Evolutionary conservation across 2,329 filamentous ascomycete genomes (phyloP).

Genomic region (Chalaropsis thielavioides): DNA sequence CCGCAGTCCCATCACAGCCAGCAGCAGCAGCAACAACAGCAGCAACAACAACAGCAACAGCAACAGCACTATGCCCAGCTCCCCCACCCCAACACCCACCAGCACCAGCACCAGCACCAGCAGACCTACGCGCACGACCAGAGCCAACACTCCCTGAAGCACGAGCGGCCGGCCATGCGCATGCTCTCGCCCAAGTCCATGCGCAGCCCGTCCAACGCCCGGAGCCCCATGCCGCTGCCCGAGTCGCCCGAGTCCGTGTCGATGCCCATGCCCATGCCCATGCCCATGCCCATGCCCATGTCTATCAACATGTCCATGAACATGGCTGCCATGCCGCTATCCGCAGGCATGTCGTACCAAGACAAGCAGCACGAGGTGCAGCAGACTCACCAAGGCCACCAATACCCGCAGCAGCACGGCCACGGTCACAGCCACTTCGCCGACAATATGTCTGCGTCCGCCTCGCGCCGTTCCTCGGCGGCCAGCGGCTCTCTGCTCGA

Average conservation of each 20-base stretch:
- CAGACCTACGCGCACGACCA: not conserved
- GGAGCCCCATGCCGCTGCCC: not conserved
- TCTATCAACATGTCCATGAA: not conserved
- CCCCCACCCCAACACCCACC: not conserved
- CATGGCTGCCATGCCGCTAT: not conserved
- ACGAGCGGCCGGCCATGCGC: not conserved
- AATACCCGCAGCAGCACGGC: constrained; percentile 9
- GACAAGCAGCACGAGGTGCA: not conserved
- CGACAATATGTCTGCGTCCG: not conserved
- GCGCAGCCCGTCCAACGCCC: not conserved
- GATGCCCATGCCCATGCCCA: not conserved
- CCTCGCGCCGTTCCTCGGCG: constrained; percentile 25
- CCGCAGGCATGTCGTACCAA: not conserved
- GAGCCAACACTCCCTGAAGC: not conserved
- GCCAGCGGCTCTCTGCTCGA: constrained; percentile 22
- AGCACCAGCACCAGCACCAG: not conserved
- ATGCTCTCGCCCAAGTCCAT: constrained; percentile 10
- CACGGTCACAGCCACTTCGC: constrained; percentile 21
- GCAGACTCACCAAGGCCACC: not conserved
- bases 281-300: not conserved
- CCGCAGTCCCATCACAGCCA: constrained; percentile 1
- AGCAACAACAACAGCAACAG: not conserved
- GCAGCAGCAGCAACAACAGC: not conserved
- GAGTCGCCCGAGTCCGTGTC: constrained; percentile 1
- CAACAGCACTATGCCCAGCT: not conserved